Percentiles rank a stretch among this genome's conserved stretches.
Conservation (phyloP, 148 eudicot genomes). For the Camellia japonica region DNA sequence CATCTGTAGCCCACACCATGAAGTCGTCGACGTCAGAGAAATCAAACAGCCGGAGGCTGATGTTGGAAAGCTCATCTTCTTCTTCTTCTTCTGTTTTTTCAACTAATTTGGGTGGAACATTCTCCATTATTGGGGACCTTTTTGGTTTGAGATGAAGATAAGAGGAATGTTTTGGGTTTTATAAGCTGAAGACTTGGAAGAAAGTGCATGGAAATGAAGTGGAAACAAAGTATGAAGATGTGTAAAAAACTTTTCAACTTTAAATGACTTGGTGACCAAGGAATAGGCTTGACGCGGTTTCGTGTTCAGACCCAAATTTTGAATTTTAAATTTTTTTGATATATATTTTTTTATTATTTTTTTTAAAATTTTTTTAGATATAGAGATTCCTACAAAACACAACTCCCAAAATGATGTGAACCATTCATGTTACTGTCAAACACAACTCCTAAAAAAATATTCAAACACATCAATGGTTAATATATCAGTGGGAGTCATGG, state of each 20-base stretch:
- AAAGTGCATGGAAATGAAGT: not conserved
- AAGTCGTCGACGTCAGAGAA: slow-evolving; percentile 39
- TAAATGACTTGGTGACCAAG: not conserved
- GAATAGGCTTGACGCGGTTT: not conserved
- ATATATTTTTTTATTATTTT: too few relatives aligned
- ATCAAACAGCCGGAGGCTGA: slow-evolving; percentile 23
- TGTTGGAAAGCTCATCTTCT: not conserved
- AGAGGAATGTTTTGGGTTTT: not conserved
- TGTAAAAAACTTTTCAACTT: not conserved
- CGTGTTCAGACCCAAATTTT: too few relatives aligned
- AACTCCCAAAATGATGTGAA: too few relatives aligned
- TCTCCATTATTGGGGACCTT: not conserved
- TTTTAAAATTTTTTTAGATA: too few relatives aligned
- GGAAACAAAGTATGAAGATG: not conserved
- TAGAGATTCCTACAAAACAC: too few relatives aligned
- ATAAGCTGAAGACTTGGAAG: not conserved
- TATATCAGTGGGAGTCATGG: too few relatives aligned
- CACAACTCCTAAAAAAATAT: too few relatives aligned
- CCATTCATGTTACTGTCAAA: too few relatives aligned
- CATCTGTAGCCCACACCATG: slow-evolving; percentile 43
- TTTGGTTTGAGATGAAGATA: not conserved
- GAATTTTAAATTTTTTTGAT: too few relatives aligned
- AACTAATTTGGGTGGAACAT: not conserved
- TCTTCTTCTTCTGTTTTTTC: not conserved
- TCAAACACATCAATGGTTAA: too few relatives aligned